Base-by-base conservation (phyloP, 169 alveolate species). In the Toxoplasma gondii region DNA sequence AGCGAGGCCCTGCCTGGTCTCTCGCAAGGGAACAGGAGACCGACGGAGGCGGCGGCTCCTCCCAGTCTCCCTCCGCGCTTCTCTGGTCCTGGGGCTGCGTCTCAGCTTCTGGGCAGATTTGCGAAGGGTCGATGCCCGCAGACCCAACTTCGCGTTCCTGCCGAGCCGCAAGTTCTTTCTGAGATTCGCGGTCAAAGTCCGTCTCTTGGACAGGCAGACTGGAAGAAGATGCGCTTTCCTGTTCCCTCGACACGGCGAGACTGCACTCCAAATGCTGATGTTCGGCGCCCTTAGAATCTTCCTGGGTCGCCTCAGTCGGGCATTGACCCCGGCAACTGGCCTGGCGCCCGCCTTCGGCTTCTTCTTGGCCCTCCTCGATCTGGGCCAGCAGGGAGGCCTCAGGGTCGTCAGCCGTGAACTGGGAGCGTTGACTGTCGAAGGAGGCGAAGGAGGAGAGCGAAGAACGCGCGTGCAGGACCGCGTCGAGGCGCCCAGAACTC, bases 401-500 rank as follows among this genome's bases (percentile, higher is more conserved):
- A 10, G 31, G 34, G n/a, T 19, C 74, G 31, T 22, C 34, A 4
- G 74, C 74, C 4, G 34, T 10, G 5, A 64, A 27, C n/a, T 12
- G 58, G 4, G 22, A 12, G 22, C 74, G 74, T 7, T 64, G 74
- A 19, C 74, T 64, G n/a, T 64, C 74, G 34, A 64, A 27, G 74
- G 74, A 64, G 74, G 34, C 29, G 74, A 64, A 22, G 34, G 74
- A 12, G 74, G 74, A 64, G 74, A 64, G 74, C 34, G 74, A 64
- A 7, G 74, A 64, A 27, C 7, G 24, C 9, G 74, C 24, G 29
- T 19, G 74, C 34, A 64, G 31, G 34, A 31, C 34, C 9, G 7
- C 74, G 74, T 64, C 74, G n/a, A 64, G 74, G 74, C 74, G 74
- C 74, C 74, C 34, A 64, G 74, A 64, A 31, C 74, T 16, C 74